phyloP scores from a whole-genome alignment of 2,329 filamentous ascomycete species.

The Stagonosporopsis cucurbitacearum region DNA sequence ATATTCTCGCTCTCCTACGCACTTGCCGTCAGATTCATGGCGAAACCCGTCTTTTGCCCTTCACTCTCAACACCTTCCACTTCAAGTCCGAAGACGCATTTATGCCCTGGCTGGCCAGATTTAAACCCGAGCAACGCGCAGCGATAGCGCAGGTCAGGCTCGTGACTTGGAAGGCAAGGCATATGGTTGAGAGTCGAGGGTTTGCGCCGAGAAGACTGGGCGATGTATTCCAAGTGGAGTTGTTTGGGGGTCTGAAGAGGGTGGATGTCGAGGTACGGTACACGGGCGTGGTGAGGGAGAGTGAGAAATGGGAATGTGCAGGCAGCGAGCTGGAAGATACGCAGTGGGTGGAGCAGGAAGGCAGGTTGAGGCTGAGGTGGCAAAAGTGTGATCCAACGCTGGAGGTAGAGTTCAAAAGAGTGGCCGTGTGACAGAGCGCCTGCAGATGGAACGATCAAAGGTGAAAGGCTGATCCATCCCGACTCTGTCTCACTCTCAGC shows the following conservation, averaged over 20 bases:
- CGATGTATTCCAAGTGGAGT: slow-evolving; percentile 8
- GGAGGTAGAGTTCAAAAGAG: neutral
- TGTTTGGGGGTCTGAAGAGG: slow-evolving; percentile 1
- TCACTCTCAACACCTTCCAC: slow-evolving; percentile 9
- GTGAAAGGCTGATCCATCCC: neutral
- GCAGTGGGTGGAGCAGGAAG: slow-evolving; percentile 7
- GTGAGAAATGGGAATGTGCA: slow-evolving; percentile 7
- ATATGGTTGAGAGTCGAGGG: slow-evolving; percentile 14
- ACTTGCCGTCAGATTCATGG: slow-evolving; percentile 17
- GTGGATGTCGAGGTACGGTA: slow-evolving; percentile 5
- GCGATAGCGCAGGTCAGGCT: slow-evolving; percentile 3
- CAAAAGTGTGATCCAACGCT: neutral
- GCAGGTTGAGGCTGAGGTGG: slow-evolving; percentile 7
- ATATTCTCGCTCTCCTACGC: slow-evolving; percentile 6
- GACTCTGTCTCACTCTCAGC: too few relatives aligned
- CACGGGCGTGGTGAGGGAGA: neutral
- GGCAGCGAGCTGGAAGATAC: slow-evolving; percentile 11
- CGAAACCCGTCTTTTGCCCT: slow-evolving; percentile 2
- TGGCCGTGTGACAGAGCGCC: neutral
- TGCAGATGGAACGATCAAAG: neutral
- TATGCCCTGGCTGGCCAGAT: slow-evolving; percentile 8
- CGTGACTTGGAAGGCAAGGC: slow-evolving; percentile 10
- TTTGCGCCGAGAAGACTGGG: slow-evolving; percentile 8
- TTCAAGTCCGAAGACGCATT: slow-evolving; percentile 10
- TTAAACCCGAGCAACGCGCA: neutral